Base-by-base conservation (phyloP, 2,329 filamentous ascomycete species). In the Lecanicillium sp. region DNA sequence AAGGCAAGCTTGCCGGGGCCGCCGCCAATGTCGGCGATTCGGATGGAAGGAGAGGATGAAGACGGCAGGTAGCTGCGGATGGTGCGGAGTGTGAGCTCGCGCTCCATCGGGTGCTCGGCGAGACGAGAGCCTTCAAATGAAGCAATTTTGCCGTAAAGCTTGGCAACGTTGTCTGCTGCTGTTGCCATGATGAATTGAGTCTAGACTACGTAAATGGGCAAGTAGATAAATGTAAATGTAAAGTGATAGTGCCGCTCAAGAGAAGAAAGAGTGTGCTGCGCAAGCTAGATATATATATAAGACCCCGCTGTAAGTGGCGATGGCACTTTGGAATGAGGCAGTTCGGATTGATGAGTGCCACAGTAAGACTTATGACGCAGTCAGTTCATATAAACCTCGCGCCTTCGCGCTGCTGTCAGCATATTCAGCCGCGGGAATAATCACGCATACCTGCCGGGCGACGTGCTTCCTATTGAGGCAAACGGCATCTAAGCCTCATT, bases 1-100 rank as follows among this genome's bases (percentile, higher is more conserved):
- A 54, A 54, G 15, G 52, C 50, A 4, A 52, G 24, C 30, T 40
- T 43, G 19, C 52, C 52, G 1, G 52, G 52, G 8, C 52, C 51
- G 38, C 51, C 51, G 23, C 51, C 51, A 26, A 53, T 23, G 38
- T 53, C 51, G 17, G 52, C 44, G 35, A 52, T 36, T 21, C 21
- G 45, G 20, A 37, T 11, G 3, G 35, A 19, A 8, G 35, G 7
- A 4, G 35, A 37, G 17, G 33, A 12, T 14, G 32, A 11, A 17
- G 26, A 21, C 11, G 27, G 26, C 12, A 52, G 42, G 9, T 32
- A 11, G 11, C 48, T 32, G 11, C 43, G 49, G 24, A 54, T 51
- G n/a, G 50, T 30, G 23, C 46, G 50, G 14, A 51, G 35, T 7
- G 52, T 54, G 26, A 54, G 21, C 38, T 54, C 52, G 21, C 52